Percentiles rank a stretch among this genome's conserved stretches.
These are phyloP conservation scores for Podila epicladia DNA, from an alignment of 192 early-diverging fungal species.

Conservation along the genomic window DNA sequence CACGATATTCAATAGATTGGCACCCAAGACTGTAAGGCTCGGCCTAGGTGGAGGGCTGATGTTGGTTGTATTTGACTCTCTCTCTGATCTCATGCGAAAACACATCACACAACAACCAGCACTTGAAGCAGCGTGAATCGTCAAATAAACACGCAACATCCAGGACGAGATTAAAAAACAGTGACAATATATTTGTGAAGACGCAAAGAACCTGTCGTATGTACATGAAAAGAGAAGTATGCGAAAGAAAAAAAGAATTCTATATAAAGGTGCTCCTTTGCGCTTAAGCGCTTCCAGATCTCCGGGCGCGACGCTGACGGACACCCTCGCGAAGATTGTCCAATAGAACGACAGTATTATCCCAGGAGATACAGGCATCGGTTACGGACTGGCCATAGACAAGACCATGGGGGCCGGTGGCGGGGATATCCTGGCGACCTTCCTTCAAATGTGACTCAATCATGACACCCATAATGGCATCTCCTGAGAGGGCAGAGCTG, in stretches of 20 bases:
- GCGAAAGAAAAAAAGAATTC: neutral
- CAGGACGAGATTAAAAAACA: too few species aligned
- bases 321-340: conserved; percentile 80
- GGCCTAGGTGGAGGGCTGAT: conserved; percentile 85
- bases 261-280: neutral
- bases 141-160: too few species aligned
- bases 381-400: conserved; percentile 93
- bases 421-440: conserved; percentile 84
- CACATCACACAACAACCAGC: conserved; percentile 47
- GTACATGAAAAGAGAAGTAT: too few species aligned
- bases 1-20: conserved; percentile 39
- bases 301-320: conserved; percentile 64
- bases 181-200: too few species aligned
- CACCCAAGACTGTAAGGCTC: conserved; percentile 89
- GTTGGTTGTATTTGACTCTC: conserved; percentile 85
- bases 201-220: too few species aligned
- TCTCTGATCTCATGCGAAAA: conserved; percentile 80
- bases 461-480: conserved; percentile 93
- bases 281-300: conserved; percentile 34
- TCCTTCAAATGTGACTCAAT: conserved; percentile 93
- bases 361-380: conserved; percentile 95
- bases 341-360: conserved; percentile 83
- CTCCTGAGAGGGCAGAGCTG: conserved; percentile 69
- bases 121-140: neutral
- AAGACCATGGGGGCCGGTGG: conserved; percentile 75